A percentile compares a stretch with the other conserved stretches of the same genome.
These are phyloP conservation scores for Podosphaera xanthii DNA, from an alignment of 2,329 filamentous ascomycete genomes.

Conservation along the genomic window DNA sequence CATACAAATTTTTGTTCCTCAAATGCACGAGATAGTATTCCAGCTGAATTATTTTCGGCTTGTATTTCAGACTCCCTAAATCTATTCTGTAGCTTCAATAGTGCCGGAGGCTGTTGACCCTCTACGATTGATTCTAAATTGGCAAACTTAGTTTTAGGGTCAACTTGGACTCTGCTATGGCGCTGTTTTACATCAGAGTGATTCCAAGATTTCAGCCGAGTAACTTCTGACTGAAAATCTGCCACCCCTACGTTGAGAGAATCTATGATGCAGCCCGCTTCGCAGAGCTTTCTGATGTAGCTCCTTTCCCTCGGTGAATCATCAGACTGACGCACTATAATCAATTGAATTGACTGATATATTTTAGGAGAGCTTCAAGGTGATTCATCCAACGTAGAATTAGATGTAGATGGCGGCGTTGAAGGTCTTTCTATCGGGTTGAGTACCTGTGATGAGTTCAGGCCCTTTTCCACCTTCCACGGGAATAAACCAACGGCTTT, in stretches of 20 bases:
- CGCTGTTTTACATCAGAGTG: too few species aligned
- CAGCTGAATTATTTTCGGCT: neutral
- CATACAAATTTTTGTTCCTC: neutral
- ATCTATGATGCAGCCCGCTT: neutral
- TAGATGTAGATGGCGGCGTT: neutral
- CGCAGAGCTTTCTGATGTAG: neutral
- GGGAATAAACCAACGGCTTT: neutral
- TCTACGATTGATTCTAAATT: neutral
- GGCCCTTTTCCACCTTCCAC: neutral
- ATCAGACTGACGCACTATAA: neutral
- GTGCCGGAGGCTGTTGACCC: neutral
- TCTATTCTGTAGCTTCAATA: neutral
- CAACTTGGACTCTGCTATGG: neutral
- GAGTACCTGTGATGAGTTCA: neutral
- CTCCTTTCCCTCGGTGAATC: neutral
- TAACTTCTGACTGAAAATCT: neutral
- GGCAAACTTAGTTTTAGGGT: neutral
- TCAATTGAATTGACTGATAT: neutral
- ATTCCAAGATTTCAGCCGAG: too few species aligned
- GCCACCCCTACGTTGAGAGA: neutral
- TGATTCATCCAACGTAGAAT: neutral
- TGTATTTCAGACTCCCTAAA: neutral
- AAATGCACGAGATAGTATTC: neutral
- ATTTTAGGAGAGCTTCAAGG: neutral
- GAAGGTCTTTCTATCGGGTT: neutral